Percentiles rank a stretch among this genome's conserved stretches.
These are phyloP conservation scores for Cucumis sativus DNA, from an alignment of 306 rosid species.

Conservation along the genomic window DNA sequence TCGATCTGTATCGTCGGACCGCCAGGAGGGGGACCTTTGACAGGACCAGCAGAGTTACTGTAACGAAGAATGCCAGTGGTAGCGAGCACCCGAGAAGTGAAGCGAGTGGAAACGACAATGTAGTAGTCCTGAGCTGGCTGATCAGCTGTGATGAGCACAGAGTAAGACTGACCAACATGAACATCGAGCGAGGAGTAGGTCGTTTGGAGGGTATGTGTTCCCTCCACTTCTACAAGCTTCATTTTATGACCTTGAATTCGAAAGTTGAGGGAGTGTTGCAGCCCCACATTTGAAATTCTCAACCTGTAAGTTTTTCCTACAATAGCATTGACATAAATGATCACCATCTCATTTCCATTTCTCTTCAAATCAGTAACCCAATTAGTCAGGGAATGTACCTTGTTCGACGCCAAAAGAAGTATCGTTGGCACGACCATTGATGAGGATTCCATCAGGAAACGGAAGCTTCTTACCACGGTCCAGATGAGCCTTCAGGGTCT, in stretches of 20 bases:
- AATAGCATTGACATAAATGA: background rate
- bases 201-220: slow-evolving; percentile 90
- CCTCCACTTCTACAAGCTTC: slow-evolving; percentile 94
- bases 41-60: slow-evolving; percentile 68
- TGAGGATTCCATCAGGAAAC: slow-evolving; percentile 80
- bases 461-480: slow-evolving; percentile 77
- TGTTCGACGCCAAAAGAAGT: slow-evolving; percentile 61
- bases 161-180: slow-evolving; percentile 87
- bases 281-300: slow-evolving; percentile 87
- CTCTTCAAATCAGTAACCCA: background rate
- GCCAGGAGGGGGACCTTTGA: slow-evolving; percentile 79
- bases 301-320: slow-evolving; percentile 92
- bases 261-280: slow-evolving; percentile 84
- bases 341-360: background rate
- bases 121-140: slow-evolving; percentile 82
- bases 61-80: slow-evolving; percentile 70
- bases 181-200: slow-evolving; percentile 83
- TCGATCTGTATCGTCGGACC: slow-evolving; percentile 93
- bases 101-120: slow-evolving; percentile 67
- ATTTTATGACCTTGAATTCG: slow-evolving; percentile 72
- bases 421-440: slow-evolving; percentile 83
- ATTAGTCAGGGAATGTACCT: slow-evolving; percentile 27
- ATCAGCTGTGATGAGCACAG: slow-evolving; percentile 72
- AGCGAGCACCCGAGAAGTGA: slow-evolving; percentile 44
- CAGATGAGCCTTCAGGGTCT: slow-evolving; percentile 58